Evolutionary conservation across 352 stramenopile genomes (phyloP), one percentile per base, ranked within the genome.

Genomic region (Globisporangium irregulare): DNA sequence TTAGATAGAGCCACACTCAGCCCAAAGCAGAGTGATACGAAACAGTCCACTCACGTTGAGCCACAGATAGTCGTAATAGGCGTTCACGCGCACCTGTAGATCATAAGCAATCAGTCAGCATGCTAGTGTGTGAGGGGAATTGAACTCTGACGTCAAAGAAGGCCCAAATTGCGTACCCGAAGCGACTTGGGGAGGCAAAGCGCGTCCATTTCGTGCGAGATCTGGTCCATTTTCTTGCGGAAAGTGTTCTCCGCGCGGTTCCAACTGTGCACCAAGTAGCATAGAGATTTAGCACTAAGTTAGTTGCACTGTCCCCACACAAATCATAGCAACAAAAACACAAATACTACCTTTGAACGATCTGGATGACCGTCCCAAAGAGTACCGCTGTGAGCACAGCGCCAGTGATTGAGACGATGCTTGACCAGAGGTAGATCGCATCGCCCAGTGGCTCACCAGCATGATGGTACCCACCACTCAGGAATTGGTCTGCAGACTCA

Each of bases 21-120:
- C 7, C 15, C 14, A n/a, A 20, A n/a, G 14, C 4, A 50, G 15
- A 32, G 3, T 0, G 61, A 25, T 56, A n/a, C 34, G 1, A 24
- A 20, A 15, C 41, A 38, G 15, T 5, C 5, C 24, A 62, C 74
- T 60, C 64, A 84, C 77, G 65, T 90, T 90, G 1, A 90, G 55
- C 82, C 82, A 90, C n/a, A 90, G 68, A 56, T 89, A 90, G 65
- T 90, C 82, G 53, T 90, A 86, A 71, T 87, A 90, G n/a, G 80
- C 80, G 15, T 66, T 81, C 41, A 90, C 78, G 55, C 81, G 75
- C 55, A 73, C 59, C 73, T 84, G 62, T 2, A 50, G 6, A 38
- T 15, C 43, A 53, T 9, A 20, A 3, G 15, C 41, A 22, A 18
- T 18, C 24, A 46, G 10, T 14, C 24, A 27, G 22, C 25, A 32